These are phyloP conservation scores for Arctium lappa DNA, from an alignment of 129 eudicot species.

Conservation along the genomic window DNA sequence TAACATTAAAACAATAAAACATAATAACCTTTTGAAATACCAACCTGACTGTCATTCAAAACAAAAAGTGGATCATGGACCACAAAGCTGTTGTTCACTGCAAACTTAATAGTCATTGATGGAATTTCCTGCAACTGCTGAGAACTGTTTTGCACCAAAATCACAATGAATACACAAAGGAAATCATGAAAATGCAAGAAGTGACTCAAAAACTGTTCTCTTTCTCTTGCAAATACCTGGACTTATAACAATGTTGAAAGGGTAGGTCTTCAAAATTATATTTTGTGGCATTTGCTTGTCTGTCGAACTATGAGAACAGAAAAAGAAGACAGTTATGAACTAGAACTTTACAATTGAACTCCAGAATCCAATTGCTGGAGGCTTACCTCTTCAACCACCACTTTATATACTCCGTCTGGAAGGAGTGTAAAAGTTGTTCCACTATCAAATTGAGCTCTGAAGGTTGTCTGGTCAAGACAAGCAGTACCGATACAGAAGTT, in stretches of 20 bases:
- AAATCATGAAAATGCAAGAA: neutral
- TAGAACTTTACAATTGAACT: constrained; percentile 4
- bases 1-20: neutral
- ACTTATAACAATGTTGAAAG: constrained; percentile 79
- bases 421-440: constrained; percentile 85
- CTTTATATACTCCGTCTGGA: constrained; percentile 50
- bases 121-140: constrained; percentile 51
- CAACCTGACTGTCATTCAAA: constrained; percentile 65
- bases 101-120: constrained; percentile 58
- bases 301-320: constrained; percentile 54
- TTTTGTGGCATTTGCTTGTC: constrained; percentile 61
- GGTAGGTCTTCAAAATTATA: constrained; percentile 54
- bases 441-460: constrained; percentile 75
- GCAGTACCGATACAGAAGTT: constrained; percentile 66
- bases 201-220: neutral
- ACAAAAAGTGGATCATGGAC: constrained; percentile 64
- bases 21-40: constrained; percentile 19
- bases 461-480: constrained; percentile 67
- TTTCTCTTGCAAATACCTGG: constrained; percentile 51
- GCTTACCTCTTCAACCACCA: constrained; percentile 68
- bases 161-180: neutral
- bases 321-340: neutral
- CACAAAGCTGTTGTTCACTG: constrained; percentile 61
- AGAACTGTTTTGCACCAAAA: constrained; percentile 45
- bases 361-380: constrained; percentile 6